Percentiles rank a stretch among this genome's conserved stretches.
Conservation (phyloP, 805 yeast genomes). For the Candida vaughaniae region DNA sequence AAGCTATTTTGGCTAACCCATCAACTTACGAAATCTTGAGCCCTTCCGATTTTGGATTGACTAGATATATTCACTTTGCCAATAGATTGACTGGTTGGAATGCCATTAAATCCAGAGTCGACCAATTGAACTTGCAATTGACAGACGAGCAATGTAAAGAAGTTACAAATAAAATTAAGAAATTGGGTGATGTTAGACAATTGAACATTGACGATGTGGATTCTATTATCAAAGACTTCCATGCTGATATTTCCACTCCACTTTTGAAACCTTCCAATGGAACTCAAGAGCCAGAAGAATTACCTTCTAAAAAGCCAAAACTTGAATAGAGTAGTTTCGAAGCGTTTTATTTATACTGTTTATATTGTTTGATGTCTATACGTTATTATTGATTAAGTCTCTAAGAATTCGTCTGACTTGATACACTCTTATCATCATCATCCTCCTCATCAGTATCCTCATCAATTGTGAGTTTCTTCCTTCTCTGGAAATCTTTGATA, state of each 20-base stretch:
- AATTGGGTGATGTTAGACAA: constrained; percentile 60
- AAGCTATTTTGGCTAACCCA: constrained; percentile 62
- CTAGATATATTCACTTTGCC: constrained; percentile 62
- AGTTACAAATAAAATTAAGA: constrained; percentile 53
- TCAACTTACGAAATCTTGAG: constrained; percentile 61
- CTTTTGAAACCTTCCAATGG: constrained; percentile 9
- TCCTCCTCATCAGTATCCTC: constrained; percentile 37
- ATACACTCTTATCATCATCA: constrained; percentile 20
- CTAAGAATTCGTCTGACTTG: constrained; percentile 1
- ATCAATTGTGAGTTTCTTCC: constrained; percentile 33
- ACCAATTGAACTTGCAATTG: constrained; percentile 54
- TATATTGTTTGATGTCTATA: background rate
- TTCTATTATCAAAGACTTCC: constrained; percentile 56
- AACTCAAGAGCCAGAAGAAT: constrained; percentile 8
- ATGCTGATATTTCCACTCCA: constrained; percentile 41
- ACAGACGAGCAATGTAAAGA: constrained; percentile 58
- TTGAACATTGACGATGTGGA: constrained; percentile 61
- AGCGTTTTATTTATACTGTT: background rate
- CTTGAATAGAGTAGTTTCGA: constrained; percentile 17
- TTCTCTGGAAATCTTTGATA: constrained; percentile 80
- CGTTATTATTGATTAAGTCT: background rate
- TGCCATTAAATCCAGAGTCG: constrained; percentile 60
- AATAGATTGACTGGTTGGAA: constrained; percentile 64
- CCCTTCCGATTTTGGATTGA: constrained; percentile 58
- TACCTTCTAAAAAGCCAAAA: constrained; percentile 11